A percentile compares a stretch with the other conserved stretches of the same genome.
Evolutionary conservation across 768 basidiomycete species (phyloP).

Genomic region (Phlegmacium glaucopus): DNA sequence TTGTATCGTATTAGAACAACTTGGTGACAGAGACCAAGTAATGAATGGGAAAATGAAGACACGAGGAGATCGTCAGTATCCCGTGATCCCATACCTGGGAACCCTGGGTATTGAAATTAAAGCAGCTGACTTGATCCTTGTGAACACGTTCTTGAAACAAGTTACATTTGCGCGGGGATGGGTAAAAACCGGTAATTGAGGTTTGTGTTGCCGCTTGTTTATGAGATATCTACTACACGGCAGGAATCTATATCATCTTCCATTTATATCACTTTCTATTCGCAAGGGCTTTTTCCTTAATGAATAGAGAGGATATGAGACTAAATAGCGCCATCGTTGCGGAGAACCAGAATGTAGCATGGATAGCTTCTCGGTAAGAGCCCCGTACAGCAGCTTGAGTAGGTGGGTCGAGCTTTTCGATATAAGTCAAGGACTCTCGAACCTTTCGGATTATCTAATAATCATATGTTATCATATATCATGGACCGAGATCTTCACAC

Average conservation of each 20-base stretch:
- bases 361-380: constrained; percentile 44
- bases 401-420: constrained; percentile 38
- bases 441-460: constrained; percentile 45
- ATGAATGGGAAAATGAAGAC: too few relatives aligned
- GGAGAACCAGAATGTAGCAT: constrained; percentile 46
- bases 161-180: too few relatives aligned
- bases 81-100: too few relatives aligned
- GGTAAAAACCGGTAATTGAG: not conserved
- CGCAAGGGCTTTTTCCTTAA: constrained; percentile 45
- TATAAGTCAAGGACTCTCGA: constrained; percentile 45
- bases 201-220: not conserved
- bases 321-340: constrained; percentile 37
- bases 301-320: constrained; percentile 45
- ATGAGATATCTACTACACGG: not conserved
- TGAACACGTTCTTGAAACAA: too few relatives aligned
- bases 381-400: constrained; percentile 33
- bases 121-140: too few relatives aligned
- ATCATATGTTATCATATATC: not conserved
- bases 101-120: too few relatives aligned
- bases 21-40: too few relatives aligned
- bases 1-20: too few relatives aligned
- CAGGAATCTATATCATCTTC: not conserved
- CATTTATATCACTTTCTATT: constrained; percentile 6
- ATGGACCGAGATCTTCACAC: constrained; percentile 8
- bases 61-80: too few relatives aligned